Percentiles rank a stretch among this genome's conserved stretches.
Conservation (phyloP, 192 early-diverging fungal species). For the Entomortierella chlamydospora region DNA sequence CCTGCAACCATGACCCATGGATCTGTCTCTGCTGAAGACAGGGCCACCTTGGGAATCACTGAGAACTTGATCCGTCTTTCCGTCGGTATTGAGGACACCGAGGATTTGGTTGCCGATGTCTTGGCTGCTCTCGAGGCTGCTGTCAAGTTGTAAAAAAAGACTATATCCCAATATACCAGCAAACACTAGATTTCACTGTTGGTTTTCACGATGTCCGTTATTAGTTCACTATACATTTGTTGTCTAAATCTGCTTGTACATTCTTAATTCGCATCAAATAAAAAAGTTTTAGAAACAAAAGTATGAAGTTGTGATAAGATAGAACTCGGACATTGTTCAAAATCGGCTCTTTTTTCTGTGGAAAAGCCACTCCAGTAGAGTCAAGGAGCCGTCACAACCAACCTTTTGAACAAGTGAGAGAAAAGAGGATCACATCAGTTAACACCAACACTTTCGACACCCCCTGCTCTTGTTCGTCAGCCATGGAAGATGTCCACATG, state of each 20-base stretch:
- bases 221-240: too few species aligned
- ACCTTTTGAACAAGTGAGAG: too few species aligned
- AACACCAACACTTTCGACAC: background rate
- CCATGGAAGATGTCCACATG: slow-evolving; percentile 49
- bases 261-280: background rate
- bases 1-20: slow-evolving; percentile 98
- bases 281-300: too few species aligned
- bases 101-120: slow-evolving; percentile 73
- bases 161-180: background rate
- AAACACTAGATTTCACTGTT: background rate
- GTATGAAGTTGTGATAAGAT: too few species aligned
- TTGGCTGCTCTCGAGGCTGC: slow-evolving; percentile 44
- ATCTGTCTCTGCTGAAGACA: slow-evolving; percentile 86
- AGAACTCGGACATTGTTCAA: too few species aligned
- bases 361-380: too few species aligned
- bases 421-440: background rate
- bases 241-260: background rate
- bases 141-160: slow-evolving; percentile 43
- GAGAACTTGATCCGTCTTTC: slow-evolving; percentile 93
- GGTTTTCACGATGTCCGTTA: background rate
- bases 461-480: background rate
- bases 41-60: slow-evolving; percentile 87
- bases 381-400: too few species aligned
- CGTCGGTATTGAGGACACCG: slow-evolving; percentile 93
- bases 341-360: too few species aligned